Evolutionary conservation across 495 filamentous ascomycete genomes (phyloP), one percentile per base, ranked within the genome.

Genomic region (Glonium stellatum): DNA sequence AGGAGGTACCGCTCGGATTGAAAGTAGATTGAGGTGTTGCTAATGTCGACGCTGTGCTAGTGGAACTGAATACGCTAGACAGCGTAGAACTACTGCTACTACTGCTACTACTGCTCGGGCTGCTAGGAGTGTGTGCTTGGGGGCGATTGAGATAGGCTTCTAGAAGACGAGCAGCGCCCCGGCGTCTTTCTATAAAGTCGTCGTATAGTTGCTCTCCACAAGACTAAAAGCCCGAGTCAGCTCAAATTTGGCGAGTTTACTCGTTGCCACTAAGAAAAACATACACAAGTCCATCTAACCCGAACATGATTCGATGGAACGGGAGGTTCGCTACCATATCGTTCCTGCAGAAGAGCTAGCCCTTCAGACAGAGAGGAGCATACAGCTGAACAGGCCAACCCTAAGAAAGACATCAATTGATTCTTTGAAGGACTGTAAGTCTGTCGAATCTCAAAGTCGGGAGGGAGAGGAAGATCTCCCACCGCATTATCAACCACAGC

Each of bases 201-300:
- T 76, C 73, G 35, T 71, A 71, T 21, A 76, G 49, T 1, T 60
- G 62, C 47, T 69, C 62, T 19, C 72, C 73, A 47, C 71, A 76
- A 25, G 59, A 48, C 70, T 72, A 44, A 19, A 13, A 27, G 39
- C 1, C 5, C 2, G 19, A 18, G 42, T 62, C 13, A 67, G 60
- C 12, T 46, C n/a, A 22, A 44, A 10, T 15, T 19, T 4, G 6
- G 3, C 23, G 11, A 52, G 11, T 50, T 15, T 46, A 5, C 2
- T 8, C 21, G 47, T 21, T 1, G 31, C 4, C 18, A 50, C 34
- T 35, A 19, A 6, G 11, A 35, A 6, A n/a, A 35, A 64, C 67
- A 56, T 52, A 70, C 63, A 56, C 73, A 75, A 34, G 56, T 72
- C 73, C 72, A 75, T 55, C 69, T 59, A 1, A 74, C 66, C 6